These are phyloP conservation scores for Quercus glauca DNA, from an alignment of 306 rosid genomes.

Conservation along the genomic window DNA sequence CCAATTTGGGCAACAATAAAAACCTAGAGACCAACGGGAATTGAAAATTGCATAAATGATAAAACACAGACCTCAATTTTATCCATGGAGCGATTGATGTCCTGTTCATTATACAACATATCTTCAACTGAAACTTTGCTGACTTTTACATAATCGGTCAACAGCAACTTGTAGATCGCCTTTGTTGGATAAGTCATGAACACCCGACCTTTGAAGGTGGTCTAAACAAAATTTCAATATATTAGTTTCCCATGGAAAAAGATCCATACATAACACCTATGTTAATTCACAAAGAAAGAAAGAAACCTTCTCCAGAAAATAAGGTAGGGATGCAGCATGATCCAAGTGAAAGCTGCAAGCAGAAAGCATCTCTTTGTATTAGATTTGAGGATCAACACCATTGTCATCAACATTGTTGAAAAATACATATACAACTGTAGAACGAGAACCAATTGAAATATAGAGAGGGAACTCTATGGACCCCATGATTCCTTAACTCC, in stretches of 20 bases:
- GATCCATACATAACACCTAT: neutral
- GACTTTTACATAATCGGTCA: slow-evolving; percentile 86
- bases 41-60: neutral
- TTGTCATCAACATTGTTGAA: neutral
- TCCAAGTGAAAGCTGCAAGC: slow-evolving; percentile 80
- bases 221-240: slow-evolving; percentile 30
- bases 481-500: neutral
- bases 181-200: slow-evolving; percentile 97
- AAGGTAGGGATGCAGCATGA: slow-evolving; percentile 94
- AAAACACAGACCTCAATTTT: slow-evolving; percentile 72
- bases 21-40: neutral
- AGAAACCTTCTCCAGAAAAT: slow-evolving; percentile 75
- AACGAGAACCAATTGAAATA: neutral
- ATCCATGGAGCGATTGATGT: slow-evolving; percentile 94
- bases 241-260: slow-evolving; percentile 5
- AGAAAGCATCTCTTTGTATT: neutral
- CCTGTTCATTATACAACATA: slow-evolving; percentile 81
- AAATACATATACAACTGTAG: neutral
- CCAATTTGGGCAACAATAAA: neutral
- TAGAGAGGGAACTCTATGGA: neutral
- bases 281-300: neutral
- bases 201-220: slow-evolving; percentile 87
- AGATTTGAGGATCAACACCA: neutral
- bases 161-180: slow-evolving; percentile 81
- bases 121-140: slow-evolving; percentile 93